Conservation (phyloP, 2,329 filamentous ascomycete species). For the Cytospora piceicola region DNA sequence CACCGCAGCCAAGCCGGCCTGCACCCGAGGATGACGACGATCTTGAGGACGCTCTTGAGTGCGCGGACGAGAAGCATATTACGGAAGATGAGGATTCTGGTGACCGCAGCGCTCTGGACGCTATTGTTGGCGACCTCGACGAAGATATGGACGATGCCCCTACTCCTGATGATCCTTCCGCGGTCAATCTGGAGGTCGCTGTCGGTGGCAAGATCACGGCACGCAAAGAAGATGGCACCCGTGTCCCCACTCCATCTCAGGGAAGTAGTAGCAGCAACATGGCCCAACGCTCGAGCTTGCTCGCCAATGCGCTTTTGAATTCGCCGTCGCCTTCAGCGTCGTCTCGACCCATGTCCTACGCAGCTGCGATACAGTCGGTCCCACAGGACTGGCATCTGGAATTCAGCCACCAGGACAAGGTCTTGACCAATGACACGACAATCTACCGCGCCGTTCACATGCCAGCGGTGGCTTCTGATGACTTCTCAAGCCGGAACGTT, state of each 20-base stretch:
- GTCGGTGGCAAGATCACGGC: conserved; percentile 87
- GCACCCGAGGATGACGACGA: conserved; percentile 64
- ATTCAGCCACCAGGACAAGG: conserved; percentile 83
- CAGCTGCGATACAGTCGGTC: conserved; percentile 76
- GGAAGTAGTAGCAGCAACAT: conserved; percentile 38
- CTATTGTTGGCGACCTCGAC: conserved; percentile 88
- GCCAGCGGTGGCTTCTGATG: conserved; percentile 54
- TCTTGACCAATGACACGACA: conserved; percentile 88
- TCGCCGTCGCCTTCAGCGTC: conserved; percentile 56
- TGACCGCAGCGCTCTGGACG: conserved; percentile 72
- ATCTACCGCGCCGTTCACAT: conserved; percentile 93
- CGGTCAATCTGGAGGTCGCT: conserved; percentile 89
- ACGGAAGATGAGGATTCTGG: conserved; percentile 72
- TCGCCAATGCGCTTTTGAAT: conserved; percentile 46
- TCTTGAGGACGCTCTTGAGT: conserved; percentile 77
- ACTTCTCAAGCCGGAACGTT: conserved; percentile 73
- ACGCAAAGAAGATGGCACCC: conserved; percentile 87
- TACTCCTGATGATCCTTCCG: conserved; percentile 81
- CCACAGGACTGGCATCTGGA: conserved; percentile 98
- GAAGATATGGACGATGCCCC: conserved; percentile 76
- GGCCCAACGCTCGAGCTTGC: conserved; percentile 47
- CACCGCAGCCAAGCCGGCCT: conserved; percentile 53
- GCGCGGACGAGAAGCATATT: conserved; percentile 87
- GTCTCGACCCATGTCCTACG: conserved; percentile 76
- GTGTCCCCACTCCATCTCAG: conserved; percentile 80